Evolutionary conservation across 139 green algal species (phyloP).

Genomic region (Chlorella sp.): DNA sequence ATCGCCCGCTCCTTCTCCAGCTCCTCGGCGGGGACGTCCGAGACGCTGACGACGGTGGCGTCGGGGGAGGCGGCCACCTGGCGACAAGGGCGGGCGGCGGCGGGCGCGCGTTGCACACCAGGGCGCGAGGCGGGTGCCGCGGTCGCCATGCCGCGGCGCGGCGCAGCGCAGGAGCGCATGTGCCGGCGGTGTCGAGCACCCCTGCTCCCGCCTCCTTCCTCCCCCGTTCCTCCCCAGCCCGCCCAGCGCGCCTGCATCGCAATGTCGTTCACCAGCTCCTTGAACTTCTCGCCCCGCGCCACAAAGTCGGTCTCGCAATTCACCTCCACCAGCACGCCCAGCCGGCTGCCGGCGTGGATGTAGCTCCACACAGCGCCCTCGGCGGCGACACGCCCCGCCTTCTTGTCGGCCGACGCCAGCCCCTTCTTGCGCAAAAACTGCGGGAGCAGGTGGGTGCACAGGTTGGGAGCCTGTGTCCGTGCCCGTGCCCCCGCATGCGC

Average conservation of each 20-base stretch:
- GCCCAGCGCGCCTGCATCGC: constrained; percentile 68
- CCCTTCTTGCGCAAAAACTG: constrained; percentile 97
- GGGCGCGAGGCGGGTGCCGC: no score
- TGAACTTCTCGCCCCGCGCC: constrained; percentile 87
- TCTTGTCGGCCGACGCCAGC: constrained; percentile 95
- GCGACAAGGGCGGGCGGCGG: constrained; percentile 59
- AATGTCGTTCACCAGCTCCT: constrained; percentile 69
- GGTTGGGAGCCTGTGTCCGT: no score
- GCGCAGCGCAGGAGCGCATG: no score
- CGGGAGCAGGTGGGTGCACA: no score
- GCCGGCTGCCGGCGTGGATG: constrained; percentile 86
- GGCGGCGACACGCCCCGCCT: constrained; percentile 87
- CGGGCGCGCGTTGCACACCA: no score
- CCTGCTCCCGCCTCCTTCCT: no score
- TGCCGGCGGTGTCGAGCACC: no score
- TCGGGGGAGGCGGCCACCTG: constrained; percentile 73
- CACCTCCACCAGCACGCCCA: constrained; percentile 94
- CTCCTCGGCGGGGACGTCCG: constrained; percentile 66
- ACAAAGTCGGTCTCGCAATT: constrained; percentile 98
- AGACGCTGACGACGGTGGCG: constrained; percentile 60
- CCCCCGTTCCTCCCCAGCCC: no score
- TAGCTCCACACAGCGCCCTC: constrained; percentile 91
- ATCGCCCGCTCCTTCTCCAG: constrained; percentile 75
- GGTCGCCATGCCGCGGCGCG: no score
- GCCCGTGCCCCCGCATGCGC: no score